These are phyloP conservation scores for Suillus subalutaceus DNA, from an alignment of 768 basidiomycete genomes.

Conservation along the genomic window DNA sequence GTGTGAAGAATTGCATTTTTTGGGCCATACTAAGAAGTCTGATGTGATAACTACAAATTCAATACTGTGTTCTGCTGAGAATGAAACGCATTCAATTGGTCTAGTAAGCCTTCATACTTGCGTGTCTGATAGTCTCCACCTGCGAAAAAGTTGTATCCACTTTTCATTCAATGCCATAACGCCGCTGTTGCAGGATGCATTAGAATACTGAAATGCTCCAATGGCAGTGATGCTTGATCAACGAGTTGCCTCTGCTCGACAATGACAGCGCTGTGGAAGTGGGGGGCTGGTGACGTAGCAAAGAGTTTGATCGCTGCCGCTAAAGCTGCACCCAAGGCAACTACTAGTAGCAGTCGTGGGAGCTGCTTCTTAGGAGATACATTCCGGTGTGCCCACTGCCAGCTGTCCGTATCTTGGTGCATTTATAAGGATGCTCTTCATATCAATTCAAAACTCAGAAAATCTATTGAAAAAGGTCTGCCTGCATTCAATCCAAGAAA, in stretches of 20 bases:
- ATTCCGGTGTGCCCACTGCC: slow-evolving; percentile 92
- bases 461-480: slow-evolving; percentile 59
- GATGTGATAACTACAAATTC: background rate
- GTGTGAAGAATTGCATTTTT: background rate
- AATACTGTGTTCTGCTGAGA: background rate
- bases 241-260: slow-evolving; percentile 46
- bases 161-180: too few species aligned
- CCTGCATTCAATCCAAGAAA: slow-evolving; percentile 98
- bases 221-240: too few species aligned
- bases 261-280: slow-evolving; percentile 58
- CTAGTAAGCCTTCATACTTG: background rate
- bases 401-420: slow-evolving; percentile 94
- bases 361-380: slow-evolving; percentile 98
- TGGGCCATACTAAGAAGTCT: background rate
- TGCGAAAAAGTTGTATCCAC: too few species aligned
- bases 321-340: slow-evolving; percentile 79
- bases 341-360: slow-evolving; percentile 96
- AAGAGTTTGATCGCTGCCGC: slow-evolving; percentile 67
- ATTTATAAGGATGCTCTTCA: slow-evolving; percentile 32
- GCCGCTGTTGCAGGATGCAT: too few species aligned
- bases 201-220: too few species aligned
- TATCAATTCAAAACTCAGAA: slow-evolving; percentile 17
- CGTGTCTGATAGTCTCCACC: background rate
- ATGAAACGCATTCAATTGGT: background rate
- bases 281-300: slow-evolving; percentile 63